Evolutionary conservation across 495 filamentous ascomycete species (phyloP).

Genomic region (Xylaria intraflava): DNA sequence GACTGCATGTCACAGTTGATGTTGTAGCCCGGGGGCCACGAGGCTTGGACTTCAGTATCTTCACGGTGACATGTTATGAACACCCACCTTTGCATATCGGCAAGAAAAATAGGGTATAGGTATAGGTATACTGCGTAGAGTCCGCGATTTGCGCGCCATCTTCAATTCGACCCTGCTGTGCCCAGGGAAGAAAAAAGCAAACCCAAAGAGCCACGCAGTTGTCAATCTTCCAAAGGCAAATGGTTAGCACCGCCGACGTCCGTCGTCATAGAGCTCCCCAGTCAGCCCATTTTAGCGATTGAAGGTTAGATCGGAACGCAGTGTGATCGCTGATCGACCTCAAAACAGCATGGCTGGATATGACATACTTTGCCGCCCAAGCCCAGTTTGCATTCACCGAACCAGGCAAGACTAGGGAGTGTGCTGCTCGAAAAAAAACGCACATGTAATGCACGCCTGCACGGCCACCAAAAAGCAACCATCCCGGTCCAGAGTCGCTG

Average conservation of each 20-base stretch:
- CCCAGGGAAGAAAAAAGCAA: slow-evolving; percentile 2
- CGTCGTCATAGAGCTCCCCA: background rate
- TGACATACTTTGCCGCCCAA: slow-evolving; percentile 1
- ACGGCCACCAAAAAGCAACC: background rate
- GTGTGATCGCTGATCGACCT: background rate
- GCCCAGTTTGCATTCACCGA: background rate
- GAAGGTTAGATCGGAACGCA: slow-evolving; percentile 7
- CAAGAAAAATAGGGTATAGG: background rate
- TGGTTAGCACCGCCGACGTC: background rate
- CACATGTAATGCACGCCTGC: slow-evolving; percentile 4
- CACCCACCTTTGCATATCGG: background rate
- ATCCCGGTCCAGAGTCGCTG: background rate
- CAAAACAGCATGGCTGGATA: slow-evolving; percentile 3
- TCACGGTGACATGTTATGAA: background rate
- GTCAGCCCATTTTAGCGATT: background rate
- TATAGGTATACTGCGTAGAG: no score
- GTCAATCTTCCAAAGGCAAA: background rate
- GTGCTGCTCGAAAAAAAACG: background rate
- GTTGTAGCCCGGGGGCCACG: background rate
- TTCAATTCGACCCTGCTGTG: background rate
- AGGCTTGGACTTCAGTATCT: background rate
- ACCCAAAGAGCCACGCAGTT: slow-evolving; percentile 4
- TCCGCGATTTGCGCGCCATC: no score
- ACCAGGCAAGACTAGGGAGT: background rate
- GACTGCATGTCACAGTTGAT: background rate